Conservation (phyloP, 306 rosid species). For the Malus sylvestris region DNA sequence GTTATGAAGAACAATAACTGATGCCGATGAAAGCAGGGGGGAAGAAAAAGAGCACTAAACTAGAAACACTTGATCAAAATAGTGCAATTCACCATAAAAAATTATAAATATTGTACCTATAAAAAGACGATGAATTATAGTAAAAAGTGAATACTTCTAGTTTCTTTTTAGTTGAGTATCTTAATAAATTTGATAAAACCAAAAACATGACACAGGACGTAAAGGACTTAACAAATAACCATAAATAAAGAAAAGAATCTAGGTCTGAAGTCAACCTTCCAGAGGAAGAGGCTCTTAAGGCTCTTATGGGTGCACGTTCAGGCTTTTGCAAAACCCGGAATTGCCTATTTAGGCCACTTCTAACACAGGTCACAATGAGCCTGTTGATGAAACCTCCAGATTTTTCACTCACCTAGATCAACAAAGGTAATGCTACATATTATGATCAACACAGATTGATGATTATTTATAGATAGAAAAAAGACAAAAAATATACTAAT, state of each 20-base stretch:
- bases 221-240: conserved; percentile 12
- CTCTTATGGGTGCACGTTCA: conserved; percentile 94
- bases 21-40: not conserved
- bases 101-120: not conserved
- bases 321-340: conserved; percentile 98
- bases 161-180: not conserved
- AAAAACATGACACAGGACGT: not conserved
- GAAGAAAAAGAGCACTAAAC: not conserved
- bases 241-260: conserved; percentile 8
- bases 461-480: not conserved
- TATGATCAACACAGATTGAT: not conserved
- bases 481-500: not conserved
- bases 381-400: conserved; percentile 86
- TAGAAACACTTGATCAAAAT: not conserved
- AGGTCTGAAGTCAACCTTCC: conserved; percentile 71
- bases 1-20: not conserved
- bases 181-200: not conserved
- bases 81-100: not conserved
- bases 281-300: conserved; percentile 92
- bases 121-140: not conserved
- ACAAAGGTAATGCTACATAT: conserved; percentile 17
- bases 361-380: conserved; percentile 80
- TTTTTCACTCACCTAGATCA: conserved; percentile 80
- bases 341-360: conserved; percentile 89
- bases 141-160: not conserved